Evolutionary conservation across 805 yeast species (phyloP).

Genomic region (Ogataea naganishii): DNA sequence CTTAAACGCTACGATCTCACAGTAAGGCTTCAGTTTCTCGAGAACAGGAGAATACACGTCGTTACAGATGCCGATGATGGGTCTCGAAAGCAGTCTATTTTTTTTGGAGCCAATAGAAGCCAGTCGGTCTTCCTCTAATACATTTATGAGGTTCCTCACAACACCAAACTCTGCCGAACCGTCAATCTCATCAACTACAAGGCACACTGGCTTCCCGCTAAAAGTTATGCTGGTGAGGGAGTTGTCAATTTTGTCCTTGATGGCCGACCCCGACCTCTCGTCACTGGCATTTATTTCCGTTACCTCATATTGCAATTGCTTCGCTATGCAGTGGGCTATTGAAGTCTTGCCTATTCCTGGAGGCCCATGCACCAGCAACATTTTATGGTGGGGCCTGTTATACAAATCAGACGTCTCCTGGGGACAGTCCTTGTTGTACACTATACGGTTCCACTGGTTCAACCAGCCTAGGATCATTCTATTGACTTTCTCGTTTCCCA

Average conservation of each 20-base stretch:
- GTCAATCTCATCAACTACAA: constrained; percentile 87
- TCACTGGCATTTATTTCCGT: constrained; percentile 85
- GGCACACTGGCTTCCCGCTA: constrained; percentile 67
- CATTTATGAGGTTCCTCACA: constrained; percentile 46
- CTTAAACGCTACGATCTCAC: constrained; percentile 64
- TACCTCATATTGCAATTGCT: constrained; percentile 70
- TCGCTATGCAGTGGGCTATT: constrained; percentile 76
- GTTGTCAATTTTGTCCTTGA: constrained; percentile 47
- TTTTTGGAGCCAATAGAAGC: constrained; percentile 32
- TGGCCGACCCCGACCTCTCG: constrained; percentile 50
- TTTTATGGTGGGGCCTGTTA: constrained; percentile 50
- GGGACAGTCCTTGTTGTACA: constrained; percentile 33
- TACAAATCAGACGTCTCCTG: constrained; percentile 33
- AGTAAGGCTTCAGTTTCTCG: constrained; percentile 62
- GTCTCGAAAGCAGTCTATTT: constrained; percentile 49
- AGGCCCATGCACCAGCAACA: constrained; percentile 80
- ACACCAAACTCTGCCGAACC: constrained; percentile 64
- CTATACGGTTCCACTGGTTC: constrained; percentile 55
- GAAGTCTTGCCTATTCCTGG: constrained; percentile 93
- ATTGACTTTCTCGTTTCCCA: constrained; percentile 62
- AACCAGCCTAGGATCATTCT: constrained; percentile 55
- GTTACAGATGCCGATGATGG: constrained; percentile 88
- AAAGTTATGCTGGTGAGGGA: constrained; percentile 60
- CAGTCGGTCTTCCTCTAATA: constrained; percentile 47
- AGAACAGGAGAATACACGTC: constrained; percentile 71